Evolutionary conservation across 1,284 basidiomycete species (phyloP), one percentile per base, ranked within the genome.

Genomic region (Afroboletus lepidellus): DNA sequence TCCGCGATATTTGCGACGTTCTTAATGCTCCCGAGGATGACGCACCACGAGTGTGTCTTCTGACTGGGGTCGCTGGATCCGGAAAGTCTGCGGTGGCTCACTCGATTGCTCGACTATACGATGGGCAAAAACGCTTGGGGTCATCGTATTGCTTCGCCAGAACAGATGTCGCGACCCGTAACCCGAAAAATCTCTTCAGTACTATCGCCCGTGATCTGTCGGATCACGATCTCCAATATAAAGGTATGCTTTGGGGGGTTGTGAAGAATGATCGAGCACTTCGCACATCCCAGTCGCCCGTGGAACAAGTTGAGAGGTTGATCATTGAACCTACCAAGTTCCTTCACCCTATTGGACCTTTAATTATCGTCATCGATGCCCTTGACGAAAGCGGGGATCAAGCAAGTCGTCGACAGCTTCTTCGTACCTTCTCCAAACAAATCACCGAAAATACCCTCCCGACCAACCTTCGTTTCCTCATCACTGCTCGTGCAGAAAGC

Each of bases 361-460:
- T 46, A 15, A 24, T 58, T 12, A 12, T 58, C 2, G 27, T 60
- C 1, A n/a, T 58, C 0, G 58, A 58, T 3, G 57, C 58, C 0
- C 45, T 58, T 3, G 48, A 58, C 1, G 59, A 58, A 11, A 46
- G 59, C 16, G 49, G 55, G 0, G 24, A 58, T 23, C 8, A 15
- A 21, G 4, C 13, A 1, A 5, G 23, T 36, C 58, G 58, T 2
- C 18, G 15, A 21, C 24, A 30, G 16, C 33, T 34, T 16, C 16
- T 34, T 3, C 33, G 33, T 8, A 16, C 16, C 16, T 7, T 34
- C 15, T 58, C 47, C 0, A 12, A 23, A 3, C 38, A 34, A 6
- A 24, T 58, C 5, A 3, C 32, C 2, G 21, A 43, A 3, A 2
- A 23, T 0, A 11, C 33, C 1, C 39, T 57, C 3, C 55, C 46